Evolutionary conservation across 441 rosid species (phyloP).

Genomic region (Kokia cookei): DNA sequence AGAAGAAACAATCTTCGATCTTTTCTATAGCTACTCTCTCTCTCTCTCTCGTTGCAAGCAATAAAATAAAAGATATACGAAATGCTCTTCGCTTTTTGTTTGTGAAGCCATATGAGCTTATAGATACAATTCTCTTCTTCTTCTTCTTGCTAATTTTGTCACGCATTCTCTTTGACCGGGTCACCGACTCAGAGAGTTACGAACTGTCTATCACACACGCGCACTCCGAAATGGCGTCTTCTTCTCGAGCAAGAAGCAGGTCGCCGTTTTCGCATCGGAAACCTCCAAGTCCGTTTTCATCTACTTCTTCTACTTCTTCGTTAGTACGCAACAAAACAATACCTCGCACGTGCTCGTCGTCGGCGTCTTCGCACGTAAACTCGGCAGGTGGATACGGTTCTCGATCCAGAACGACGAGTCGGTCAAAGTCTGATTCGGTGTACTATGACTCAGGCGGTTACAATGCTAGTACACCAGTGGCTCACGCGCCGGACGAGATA

Average conservation of each 20-base stretch:
- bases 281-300: slow-evolving; percentile 66
- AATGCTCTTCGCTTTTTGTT: slow-evolving; percentile 40
- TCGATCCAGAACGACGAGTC: slow-evolving; percentile 77
- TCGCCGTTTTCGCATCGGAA: slow-evolving; percentile 79
- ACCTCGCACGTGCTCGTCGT: slow-evolving; percentile 76
- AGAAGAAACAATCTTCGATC: slow-evolving; percentile 45
- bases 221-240: slow-evolving; percentile 55
- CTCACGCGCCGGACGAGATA: slow-evolving; percentile 61
- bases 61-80: neutral
- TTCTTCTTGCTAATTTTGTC: slow-evolving; percentile 7
- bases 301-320: slow-evolving; percentile 72
- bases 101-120: slow-evolving; percentile 73
- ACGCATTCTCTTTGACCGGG: slow-evolving; percentile 17
- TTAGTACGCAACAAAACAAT: slow-evolving; percentile 48
- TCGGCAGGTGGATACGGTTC: slow-evolving; percentile 44
- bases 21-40: neutral
- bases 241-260: slow-evolving; percentile 81
- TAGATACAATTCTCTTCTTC: slow-evolving; percentile 48
- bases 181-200: slow-evolving; percentile 34
- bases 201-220: neutral
- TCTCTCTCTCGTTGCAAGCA: slow-evolving; percentile 6
- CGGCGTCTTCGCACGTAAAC: slow-evolving; percentile 53
- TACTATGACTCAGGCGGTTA: slow-evolving; percentile 35
- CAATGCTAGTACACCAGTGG: slow-evolving; percentile 41
- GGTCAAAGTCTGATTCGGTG: slow-evolving; percentile 55